Evolutionary conservation across 352 stramenopile genomes (phyloP).

Genomic region (Globisporangium uncinulatum): DNA sequence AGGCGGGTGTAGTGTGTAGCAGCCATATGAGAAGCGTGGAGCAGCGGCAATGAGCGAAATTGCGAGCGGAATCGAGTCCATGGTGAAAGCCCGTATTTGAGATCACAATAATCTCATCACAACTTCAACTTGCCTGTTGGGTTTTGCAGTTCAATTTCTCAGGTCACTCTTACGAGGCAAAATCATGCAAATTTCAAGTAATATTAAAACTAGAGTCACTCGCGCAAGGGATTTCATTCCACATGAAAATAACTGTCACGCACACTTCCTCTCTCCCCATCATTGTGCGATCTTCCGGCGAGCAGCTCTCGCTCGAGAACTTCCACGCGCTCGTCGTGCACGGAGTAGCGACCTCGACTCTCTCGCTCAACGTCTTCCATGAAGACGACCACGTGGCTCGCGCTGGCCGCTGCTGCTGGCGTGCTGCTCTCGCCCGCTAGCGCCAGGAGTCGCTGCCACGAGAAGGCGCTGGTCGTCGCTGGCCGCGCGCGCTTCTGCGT

Average conservation of each 20-base stretch:
- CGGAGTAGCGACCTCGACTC: neutral
- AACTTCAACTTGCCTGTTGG: conserved; percentile 1
- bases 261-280: neutral
- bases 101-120: neutral
- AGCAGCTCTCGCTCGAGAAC: neutral
- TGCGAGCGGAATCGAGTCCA: too few species aligned
- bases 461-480: conserved; percentile 12
- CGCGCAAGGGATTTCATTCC: neutral
- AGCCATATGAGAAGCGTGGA: too few species aligned
- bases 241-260: neutral
- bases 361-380: neutral
- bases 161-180: neutral
- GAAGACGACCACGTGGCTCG: conserved; percentile 12
- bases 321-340: neutral
- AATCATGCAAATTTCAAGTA: neutral
- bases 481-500: conserved; percentile 32
- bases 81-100: too few species aligned
- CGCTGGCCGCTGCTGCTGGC: neutral
- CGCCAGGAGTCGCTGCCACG: conserved; percentile 10
- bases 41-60: too few species aligned
- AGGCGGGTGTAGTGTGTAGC: too few species aligned
- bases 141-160: neutral
- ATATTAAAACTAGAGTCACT: neutral
- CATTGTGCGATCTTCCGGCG: conserved; percentile 9
- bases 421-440: neutral